Percentiles rank a stretch among this genome's conserved stretches.
These are phyloP conservation scores for Andrographis paniculata DNA, from an alignment of 305 asterid genomes.

Conservation along the genomic window DNA sequence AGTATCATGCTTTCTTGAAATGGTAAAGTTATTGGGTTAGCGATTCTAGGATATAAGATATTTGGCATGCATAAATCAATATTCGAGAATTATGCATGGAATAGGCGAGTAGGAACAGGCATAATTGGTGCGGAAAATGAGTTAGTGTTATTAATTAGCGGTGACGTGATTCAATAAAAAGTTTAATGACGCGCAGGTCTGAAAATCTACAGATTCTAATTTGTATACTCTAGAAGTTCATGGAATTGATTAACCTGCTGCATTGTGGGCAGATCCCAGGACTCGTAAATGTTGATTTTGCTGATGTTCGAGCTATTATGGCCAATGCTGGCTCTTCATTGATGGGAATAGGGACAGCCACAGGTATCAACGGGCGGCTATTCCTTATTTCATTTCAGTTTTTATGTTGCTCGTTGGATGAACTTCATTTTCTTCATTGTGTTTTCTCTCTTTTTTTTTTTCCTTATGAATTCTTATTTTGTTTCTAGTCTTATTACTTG, in stretches of 20 bases:
- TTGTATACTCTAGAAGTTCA: slow-evolving; percentile 9
- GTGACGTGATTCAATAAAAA: too few species aligned
- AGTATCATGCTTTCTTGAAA: background rate
- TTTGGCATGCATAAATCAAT: too few species aligned
- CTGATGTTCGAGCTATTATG: slow-evolving; percentile 97
- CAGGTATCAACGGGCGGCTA: slow-evolving; percentile 44
- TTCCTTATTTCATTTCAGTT: slow-evolving; percentile 5
- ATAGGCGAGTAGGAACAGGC: too few species aligned
- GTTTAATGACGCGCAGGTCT: too few species aligned
- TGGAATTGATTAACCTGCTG: slow-evolving; percentile 17
- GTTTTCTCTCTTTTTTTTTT: background rate
- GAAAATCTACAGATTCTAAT: background rate
- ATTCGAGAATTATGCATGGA: too few species aligned
- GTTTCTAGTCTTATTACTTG: too few species aligned
- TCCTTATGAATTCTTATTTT: background rate
- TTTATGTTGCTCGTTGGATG: slow-evolving; percentile 4
- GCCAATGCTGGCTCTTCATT: slow-evolving; percentile 92
- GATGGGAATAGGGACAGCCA: slow-evolving; percentile 97
- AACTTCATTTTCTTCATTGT: background rate
- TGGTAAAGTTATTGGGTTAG: background rate
- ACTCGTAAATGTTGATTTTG: slow-evolving; percentile 95
- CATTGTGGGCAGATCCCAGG: slow-evolving; percentile 70
- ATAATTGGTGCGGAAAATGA: too few species aligned
- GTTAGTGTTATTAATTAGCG: too few species aligned
- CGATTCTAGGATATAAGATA: too few species aligned